Base-by-base conservation (phyloP, 208 protist species). In the Leptomonas seymouri region DNA sequence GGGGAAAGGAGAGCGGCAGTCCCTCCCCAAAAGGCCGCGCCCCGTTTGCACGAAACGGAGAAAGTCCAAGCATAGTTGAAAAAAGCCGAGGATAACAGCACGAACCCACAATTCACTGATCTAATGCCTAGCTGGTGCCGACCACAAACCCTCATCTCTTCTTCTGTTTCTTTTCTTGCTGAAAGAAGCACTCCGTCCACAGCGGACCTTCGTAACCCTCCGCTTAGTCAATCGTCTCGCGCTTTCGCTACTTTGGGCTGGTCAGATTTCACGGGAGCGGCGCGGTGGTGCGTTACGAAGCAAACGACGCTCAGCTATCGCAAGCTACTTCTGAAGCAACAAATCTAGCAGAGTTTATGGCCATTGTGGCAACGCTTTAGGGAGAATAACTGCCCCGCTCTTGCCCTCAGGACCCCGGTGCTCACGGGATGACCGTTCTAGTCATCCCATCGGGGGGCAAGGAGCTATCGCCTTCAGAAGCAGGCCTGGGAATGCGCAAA, bases 251-350 rank as follows among this genome's bases (percentile, higher is more conserved):
- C 27, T 68, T 76, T 18, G 44, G 30, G 28, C 60, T 21, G 0
- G 60, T 3, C 14, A 55, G 71, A 54, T 76, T 76, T 8, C 71
- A 54, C 0, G 71, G 61, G 8, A 85, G 74, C 1, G 70, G 70
- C 49, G 84, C 77, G 18, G 78, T 36, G n/a, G 66, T 65, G 55
- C 78, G 31, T 46, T n/a, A n/a, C n/a, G n/a, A n/a, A n/a, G n/a
- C n/a, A n/a, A n/a, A n/a, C n/a, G n/a, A n/a, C n/a, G n/a, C n/a
- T n/a, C n/a, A n/a, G n/a, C n/a, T n/a, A n/a, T n/a, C n/a, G n/a
- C n/a, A n/a, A 54, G 45, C 6, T 8, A 42, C 30, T 30, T n/a
- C 56, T 31, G 0, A 9, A 34, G 30, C 1, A 25, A 49, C n/a
- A 45, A 45, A 45, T 0, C 6, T 27, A 41, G n/a, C 55, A 16